These are phyloP conservation scores for Sugiyamaella lignohabitans DNA, from an alignment of 805 yeast genomes.

Conservation along the genomic window DNA sequence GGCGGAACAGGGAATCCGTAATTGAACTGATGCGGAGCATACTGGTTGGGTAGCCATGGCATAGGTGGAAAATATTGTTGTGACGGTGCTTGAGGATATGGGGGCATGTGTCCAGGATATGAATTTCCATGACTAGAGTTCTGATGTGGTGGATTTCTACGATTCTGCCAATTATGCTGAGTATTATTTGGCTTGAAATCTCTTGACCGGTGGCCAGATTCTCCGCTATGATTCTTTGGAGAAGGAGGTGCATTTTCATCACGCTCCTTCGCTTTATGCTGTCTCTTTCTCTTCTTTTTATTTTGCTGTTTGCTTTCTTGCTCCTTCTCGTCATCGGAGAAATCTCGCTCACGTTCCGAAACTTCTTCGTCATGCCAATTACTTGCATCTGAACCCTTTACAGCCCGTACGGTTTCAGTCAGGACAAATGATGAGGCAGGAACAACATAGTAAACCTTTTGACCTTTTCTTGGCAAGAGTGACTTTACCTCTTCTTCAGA, in stretches of 20 bases:
- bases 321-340: slow-evolving; percentile 90
- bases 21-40: slow-evolving; percentile 9
- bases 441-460: slow-evolving; percentile 66
- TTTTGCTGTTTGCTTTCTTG: slow-evolving; percentile 57
- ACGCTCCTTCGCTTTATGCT: slow-evolving; percentile 27
- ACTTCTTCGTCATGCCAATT: slow-evolving; percentile 92
- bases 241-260: background rate
- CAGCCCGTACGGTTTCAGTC: slow-evolving; percentile 60
- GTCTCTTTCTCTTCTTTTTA: slow-evolving; percentile 41
- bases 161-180: background rate
- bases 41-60: slow-evolving; percentile 16
- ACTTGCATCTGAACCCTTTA: slow-evolving; percentile 91
- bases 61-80: slow-evolving; percentile 11
- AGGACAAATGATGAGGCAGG: slow-evolving; percentile 72
- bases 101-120: too few relatives aligned
- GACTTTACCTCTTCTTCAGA: slow-evolving; percentile 42
- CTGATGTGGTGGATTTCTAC: background rate
- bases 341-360: slow-evolving; percentile 89
- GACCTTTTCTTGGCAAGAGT: slow-evolving; percentile 46
- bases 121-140: too few relatives aligned
- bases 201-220: too few relatives aligned
- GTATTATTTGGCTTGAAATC: too few relatives aligned
- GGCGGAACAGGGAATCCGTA: background rate
- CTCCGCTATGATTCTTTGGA: background rate
- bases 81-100: background rate